Evolutionary conservation across 2,329 filamentous ascomycete genomes (phyloP).

Genomic region (Pezicula rhizophila): DNA sequence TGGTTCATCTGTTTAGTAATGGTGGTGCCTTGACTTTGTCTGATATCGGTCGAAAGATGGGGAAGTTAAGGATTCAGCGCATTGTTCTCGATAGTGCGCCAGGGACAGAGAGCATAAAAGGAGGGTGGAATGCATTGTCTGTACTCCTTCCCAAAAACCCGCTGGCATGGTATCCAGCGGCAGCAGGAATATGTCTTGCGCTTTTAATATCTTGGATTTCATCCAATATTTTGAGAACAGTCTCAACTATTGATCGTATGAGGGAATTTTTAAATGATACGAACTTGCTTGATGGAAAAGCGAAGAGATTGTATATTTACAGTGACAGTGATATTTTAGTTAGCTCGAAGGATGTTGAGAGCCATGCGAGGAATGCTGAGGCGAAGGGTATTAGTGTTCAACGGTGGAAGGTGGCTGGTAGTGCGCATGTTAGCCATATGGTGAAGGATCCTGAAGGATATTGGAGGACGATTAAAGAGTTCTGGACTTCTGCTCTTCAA

Average conservation of each 20-base stretch:
- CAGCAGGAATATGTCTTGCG: not conserved
- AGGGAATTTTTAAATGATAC: constrained; percentile 9
- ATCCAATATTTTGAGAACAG: constrained; percentile 1
- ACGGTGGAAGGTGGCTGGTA: constrained; percentile 9
- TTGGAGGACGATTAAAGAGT: constrained; percentile 8
- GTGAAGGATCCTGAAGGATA: constrained; percentile 12
- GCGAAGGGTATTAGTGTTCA: constrained; percentile 5
- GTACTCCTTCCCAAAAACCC: constrained; percentile 1
- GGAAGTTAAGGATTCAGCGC: constrained; percentile 3
- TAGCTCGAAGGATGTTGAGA: constrained; percentile 9
- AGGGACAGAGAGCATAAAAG: constrained; percentile 2
- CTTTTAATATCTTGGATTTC: not conserved
- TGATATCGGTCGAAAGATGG: constrained; percentile 8
- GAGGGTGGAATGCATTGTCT: constrained; percentile 5
- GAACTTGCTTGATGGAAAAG: constrained; percentile 6
- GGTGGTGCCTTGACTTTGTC: constrained; percentile 8
- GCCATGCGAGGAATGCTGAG: constrained; percentile 11
- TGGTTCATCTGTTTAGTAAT: constrained; percentile 15
- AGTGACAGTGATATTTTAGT: constrained; percentile 15
- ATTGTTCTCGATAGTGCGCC: constrained; percentile 12
- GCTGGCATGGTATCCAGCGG: constrained; percentile 2
- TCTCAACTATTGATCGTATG: constrained; percentile 3
- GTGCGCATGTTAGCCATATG: constrained; percentile 15
- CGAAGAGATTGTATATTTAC: constrained; percentile 18
- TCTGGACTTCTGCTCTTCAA: constrained; percentile 5